Conservation (phyloP, 1,284 basidiomycete genomes). For the Pseudozyma hubeiensis region DNA sequence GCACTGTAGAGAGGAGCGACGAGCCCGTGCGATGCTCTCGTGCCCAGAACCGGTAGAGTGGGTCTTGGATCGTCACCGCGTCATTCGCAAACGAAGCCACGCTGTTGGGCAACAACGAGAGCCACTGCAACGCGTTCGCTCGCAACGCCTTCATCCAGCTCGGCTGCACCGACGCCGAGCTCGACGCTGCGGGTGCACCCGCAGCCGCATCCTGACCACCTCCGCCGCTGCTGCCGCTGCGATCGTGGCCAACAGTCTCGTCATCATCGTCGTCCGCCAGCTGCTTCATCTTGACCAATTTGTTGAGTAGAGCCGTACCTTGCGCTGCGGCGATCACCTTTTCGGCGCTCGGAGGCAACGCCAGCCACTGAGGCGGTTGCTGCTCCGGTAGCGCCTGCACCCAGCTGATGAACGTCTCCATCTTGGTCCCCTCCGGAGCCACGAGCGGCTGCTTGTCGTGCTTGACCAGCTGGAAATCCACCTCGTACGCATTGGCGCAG, state of each 20-base stretch:
- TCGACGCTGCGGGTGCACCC: background rate
- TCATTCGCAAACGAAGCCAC: constrained; percentile 37
- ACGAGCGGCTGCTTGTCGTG: constrained; percentile 49
- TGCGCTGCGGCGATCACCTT: constrained; percentile 64
- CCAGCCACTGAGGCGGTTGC: constrained; percentile 67
- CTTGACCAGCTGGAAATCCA: constrained; percentile 59
- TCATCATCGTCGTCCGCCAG: constrained; percentile 62
- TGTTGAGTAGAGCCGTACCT: constrained; percentile 54
- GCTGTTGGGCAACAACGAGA: constrained; percentile 34
- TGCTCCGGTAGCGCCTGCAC: constrained; percentile 63
- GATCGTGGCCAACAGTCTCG: constrained; percentile 19
- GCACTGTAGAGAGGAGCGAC: constrained; percentile 50
- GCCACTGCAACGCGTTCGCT: constrained; percentile 56
- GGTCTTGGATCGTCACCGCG: constrained; percentile 54
- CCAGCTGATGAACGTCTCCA: constrained; percentile 64
- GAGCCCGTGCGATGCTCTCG: constrained; percentile 58
- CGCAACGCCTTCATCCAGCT: constrained; percentile 63
- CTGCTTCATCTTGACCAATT: constrained; percentile 63
- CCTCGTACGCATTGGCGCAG: constrained; percentile 63
- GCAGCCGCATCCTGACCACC: background rate
- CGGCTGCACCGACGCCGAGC: constrained; percentile 51
- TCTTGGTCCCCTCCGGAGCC: constrained; percentile 65
- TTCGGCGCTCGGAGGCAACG: constrained; percentile 64
- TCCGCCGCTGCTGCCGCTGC: constrained; percentile 1
- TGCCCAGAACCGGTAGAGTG: constrained; percentile 66